A percentile compares a stretch with the other conserved stretches of the same genome.
Evolutionary conservation across 2,329 filamentous ascomycete species (phyloP).

Genomic region (Fusarium nodosum): DNA sequence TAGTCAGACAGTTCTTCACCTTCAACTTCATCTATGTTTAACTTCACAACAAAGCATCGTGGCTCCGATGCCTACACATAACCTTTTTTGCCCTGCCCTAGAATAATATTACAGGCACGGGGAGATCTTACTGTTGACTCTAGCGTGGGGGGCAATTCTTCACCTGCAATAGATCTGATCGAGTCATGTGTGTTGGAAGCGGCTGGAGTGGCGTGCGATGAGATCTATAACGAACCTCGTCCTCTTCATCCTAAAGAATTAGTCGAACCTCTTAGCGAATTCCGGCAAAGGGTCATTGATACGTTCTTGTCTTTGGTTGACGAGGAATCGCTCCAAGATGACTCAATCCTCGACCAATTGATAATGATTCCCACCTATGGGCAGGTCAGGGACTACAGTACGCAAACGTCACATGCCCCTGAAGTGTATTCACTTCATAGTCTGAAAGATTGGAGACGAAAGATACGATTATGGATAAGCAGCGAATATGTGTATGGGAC

Average conservation of each 20-base stretch:
- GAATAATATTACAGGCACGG: too few species aligned
- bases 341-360: background rate
- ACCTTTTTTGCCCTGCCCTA: too few species aligned
- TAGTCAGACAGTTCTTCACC: fast-evolving
- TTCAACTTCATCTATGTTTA: too few species aligned
- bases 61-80: too few species aligned
- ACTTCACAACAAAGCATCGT: too few species aligned
- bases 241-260: background rate
- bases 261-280: background rate
- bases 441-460: background rate
- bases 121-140: background rate
- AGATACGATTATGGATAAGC: background rate
- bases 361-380: background rate
- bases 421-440: background rate
- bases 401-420: fast-evolving
- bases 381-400: background rate
- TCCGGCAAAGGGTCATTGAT: background rate
- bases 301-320: background rate
- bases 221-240: background rate
- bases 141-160: background rate
- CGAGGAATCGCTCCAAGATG: background rate
- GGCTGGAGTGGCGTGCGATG: background rate
- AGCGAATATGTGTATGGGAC: too few species aligned
- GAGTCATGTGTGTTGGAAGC: background rate
- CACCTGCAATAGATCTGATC: background rate